phyloP scores from a whole-genome alignment of 176 grass and related monocot genomes.

The Urochloa ruziziensis region DNA sequence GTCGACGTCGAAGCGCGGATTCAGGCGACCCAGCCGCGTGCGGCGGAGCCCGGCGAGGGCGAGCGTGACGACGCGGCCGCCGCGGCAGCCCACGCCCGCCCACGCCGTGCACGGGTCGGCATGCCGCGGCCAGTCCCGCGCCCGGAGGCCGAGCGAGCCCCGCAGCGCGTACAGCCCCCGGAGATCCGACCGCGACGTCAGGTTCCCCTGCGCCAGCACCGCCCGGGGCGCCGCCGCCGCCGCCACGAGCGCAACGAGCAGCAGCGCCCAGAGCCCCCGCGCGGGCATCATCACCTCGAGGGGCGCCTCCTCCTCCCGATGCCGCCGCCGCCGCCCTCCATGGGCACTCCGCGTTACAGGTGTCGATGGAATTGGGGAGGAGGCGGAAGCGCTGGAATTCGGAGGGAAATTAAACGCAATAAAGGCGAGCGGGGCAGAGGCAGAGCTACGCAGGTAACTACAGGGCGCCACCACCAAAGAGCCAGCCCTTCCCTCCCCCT shows the following conservation, averaged over 20 bases:
- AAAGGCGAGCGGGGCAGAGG: conserved; percentile 23
- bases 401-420: conserved; percentile 55
- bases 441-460: conserved; percentile 33
- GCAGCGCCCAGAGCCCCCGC: conserved; percentile 35
- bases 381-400: conserved; percentile 39
- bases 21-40: conserved; percentile 50
- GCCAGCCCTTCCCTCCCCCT: neutral
- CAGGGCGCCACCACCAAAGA: conserved; percentile 16
- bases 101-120: conserved; percentile 73
- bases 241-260: conserved; percentile 16
- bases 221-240: conserved; percentile 26
- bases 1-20: conserved; percentile 66
- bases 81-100: conserved; percentile 58
- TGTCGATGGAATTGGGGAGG: conserved; percentile 27
- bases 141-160: conserved; percentile 70
- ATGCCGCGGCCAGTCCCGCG: conserved; percentile 75
- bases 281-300: conserved; percentile 21
- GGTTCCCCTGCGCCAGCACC: conserved; percentile 24
- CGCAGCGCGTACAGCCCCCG: conserved; percentile 66
- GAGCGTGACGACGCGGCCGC: conserved; percentile 59
- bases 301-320: neutral
- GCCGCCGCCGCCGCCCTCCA: neutral
- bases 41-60: conserved; percentile 53
- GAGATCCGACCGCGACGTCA: conserved; percentile 64
- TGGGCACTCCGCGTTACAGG: conserved; percentile 15